phyloP scores from a whole-genome alignment of 2,329 filamentous ascomycete genomes.

The Colletotrichum ledebouriae region DNA sequence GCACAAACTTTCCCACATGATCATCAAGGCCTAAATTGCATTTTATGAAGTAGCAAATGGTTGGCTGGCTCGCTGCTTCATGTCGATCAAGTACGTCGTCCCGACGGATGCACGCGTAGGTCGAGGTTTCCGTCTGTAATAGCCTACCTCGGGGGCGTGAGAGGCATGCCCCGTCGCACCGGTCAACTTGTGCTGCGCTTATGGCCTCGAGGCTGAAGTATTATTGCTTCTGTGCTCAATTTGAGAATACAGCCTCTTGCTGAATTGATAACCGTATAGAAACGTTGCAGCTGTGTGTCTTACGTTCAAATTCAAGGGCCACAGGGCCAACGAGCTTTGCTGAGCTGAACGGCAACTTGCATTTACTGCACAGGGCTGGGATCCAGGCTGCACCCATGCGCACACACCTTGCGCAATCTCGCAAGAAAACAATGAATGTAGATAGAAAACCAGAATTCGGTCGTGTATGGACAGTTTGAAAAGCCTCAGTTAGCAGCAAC shows the following conservation, averaged over 20 bases:
- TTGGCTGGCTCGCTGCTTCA: neutral
- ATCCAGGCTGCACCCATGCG: neutral
- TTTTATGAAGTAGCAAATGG: neutral
- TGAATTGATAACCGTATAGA: neutral
- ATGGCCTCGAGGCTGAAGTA: constrained; percentile 26
- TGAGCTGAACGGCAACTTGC: constrained; percentile 27
- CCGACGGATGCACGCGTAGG: neutral
- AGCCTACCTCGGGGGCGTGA: constrained; percentile 8
- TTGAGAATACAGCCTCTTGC: neutral
- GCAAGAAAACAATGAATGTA: constrained; percentile 16
- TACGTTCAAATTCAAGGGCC: neutral
- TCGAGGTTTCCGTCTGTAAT: constrained; percentile 5
- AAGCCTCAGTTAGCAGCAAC: neutral
- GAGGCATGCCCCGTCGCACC: neutral
- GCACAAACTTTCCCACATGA: constrained; percentile 39
- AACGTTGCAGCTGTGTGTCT: neutral
- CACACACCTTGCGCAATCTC: constrained; percentile 3
- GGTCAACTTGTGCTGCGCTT: neutral
- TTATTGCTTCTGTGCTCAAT: neutral
- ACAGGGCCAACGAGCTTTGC: constrained; percentile 1
- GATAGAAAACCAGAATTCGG: neutral
- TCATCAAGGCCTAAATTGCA: constrained; percentile 15
- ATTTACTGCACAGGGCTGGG: constrained; percentile 11
- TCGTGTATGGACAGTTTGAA: constrained; percentile 5
- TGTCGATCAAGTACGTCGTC: neutral